Conservation (phyloP, 768 basidiomycete genomes). For the Leccinellum rugosiceps region DNA sequence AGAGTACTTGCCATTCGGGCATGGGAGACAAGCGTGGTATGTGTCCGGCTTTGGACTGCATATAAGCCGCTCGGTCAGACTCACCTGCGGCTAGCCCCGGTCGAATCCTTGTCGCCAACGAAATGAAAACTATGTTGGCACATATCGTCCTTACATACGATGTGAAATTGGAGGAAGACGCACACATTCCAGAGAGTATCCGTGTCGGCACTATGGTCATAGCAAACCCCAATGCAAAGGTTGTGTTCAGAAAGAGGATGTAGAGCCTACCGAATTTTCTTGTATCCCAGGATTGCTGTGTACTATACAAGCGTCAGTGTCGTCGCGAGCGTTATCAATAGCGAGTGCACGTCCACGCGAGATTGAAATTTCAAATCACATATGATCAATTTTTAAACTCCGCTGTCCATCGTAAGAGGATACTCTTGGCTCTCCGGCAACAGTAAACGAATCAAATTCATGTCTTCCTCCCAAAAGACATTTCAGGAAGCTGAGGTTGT, state of each 20-base stretch:
- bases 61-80: background rate
- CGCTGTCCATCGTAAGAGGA: background rate
- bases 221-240: background rate
- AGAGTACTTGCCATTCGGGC: background rate
- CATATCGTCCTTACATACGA: conserved; percentile 32
- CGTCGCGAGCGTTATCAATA: no score
- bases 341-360: no score
- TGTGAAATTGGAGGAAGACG: background rate
- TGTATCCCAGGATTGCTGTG: no score
- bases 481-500: conserved; percentile 31
- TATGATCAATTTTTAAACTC: background rate
- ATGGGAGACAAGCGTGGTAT: background rate
- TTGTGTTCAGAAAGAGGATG: background rate
- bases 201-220: background rate
- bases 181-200: background rate
- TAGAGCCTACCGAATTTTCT: background rate
- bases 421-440: conserved; percentile 22
- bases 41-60: conserved; percentile 5
- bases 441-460: conserved; percentile 18
- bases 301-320: no score
- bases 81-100: background rate
- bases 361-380: no score
- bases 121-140: conserved; percentile 38
- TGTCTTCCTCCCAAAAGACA: conserved; percentile 25
- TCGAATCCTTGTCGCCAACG: conserved; percentile 41